phyloP scores from a whole-genome alignment of 148 eudicot genomes.

The Chenopodium suecicum region DNA sequence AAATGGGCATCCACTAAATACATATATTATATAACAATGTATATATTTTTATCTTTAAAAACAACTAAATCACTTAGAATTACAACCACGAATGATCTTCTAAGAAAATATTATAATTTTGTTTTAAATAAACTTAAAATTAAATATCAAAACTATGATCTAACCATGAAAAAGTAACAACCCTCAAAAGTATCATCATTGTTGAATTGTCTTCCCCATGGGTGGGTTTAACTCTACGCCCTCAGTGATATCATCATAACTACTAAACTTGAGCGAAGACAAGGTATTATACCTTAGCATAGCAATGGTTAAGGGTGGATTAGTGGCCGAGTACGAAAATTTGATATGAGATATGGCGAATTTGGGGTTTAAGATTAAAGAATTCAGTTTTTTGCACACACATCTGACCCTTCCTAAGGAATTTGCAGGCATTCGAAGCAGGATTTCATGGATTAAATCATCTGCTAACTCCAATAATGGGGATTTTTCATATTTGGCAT shows the following conservation, averaged over 20 bases:
- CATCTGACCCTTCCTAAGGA: slow-evolving; percentile 3
- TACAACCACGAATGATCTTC: too few relatives aligned
- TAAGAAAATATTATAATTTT: too few relatives aligned
- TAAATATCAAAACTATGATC: background rate
- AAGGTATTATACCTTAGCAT: background rate
- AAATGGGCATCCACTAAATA: too few relatives aligned
- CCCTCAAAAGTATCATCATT: background rate
- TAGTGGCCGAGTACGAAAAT: background rate
- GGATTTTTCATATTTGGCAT: background rate
- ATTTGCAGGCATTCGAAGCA: slow-evolving; percentile 8
- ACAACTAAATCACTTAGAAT: too few relatives aligned
- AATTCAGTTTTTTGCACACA: background rate
- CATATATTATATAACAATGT: too few relatives aligned
- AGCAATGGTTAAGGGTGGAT: background rate
- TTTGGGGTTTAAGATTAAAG: background rate
- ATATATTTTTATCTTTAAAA: too few relatives aligned
- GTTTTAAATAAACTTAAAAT: too few relatives aligned
- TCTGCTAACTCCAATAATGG: background rate
- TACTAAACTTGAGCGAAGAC: background rate
- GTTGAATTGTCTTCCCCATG: background rate
- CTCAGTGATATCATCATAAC: background rate
- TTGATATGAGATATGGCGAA: background rate
- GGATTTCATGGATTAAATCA: slow-evolving; percentile 10
- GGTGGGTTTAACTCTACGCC: background rate
- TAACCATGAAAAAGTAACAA: background rate